Evolutionary conservation across 257 asterid species (phyloP).

Genomic region (Cordia subcordata): DNA sequence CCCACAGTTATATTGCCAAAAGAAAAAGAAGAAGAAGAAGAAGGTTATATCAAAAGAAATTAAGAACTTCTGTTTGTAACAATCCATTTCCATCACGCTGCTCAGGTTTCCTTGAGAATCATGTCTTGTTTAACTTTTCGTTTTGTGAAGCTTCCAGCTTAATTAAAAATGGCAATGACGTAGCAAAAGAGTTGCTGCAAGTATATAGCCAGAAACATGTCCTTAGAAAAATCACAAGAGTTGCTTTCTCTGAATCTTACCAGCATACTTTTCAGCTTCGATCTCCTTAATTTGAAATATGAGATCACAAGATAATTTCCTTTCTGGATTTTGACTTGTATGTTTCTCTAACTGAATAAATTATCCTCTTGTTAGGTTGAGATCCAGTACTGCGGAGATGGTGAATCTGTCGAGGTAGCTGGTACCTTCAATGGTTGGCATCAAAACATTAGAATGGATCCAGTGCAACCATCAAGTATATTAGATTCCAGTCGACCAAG

Average conservation of each 20-base stretch:
- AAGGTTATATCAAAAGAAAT: too few relatives aligned
- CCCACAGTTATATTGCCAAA: too few relatives aligned
- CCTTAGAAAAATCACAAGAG: not conserved
- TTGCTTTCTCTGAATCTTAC: too few relatives aligned
- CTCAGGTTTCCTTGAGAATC: not conserved
- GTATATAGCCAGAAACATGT: not conserved
- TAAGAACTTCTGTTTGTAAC: too few relatives aligned
- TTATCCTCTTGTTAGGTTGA: conserved; percentile 57
- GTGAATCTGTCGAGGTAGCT: conserved; percentile 71
- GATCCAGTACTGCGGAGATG: conserved; percentile 59
- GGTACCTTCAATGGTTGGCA: conserved; percentile 99
- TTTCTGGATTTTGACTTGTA: not conserved
- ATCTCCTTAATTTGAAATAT: not conserved
- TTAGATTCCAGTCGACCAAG: conserved; percentile 31
- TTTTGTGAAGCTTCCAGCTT: not conserved
- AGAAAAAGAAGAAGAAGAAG: too few relatives aligned
- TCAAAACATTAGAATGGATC: conserved; percentile 58
- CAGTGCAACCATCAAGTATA: conserved; percentile 32
- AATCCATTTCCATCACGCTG: too few relatives aligned
- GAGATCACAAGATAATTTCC: not conserved
- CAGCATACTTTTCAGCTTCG: too few relatives aligned
- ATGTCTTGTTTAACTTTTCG: not conserved
- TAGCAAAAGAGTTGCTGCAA: not conserved
- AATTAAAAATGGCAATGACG: not conserved
- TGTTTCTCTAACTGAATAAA: conserved; percentile 18